A percentile compares a stretch with the other conserved stretches of the same genome.
Evolutionary conservation across 2,329 filamentous ascomycete genomes (phyloP).

Genomic region (Escovopsis weberi): DNA sequence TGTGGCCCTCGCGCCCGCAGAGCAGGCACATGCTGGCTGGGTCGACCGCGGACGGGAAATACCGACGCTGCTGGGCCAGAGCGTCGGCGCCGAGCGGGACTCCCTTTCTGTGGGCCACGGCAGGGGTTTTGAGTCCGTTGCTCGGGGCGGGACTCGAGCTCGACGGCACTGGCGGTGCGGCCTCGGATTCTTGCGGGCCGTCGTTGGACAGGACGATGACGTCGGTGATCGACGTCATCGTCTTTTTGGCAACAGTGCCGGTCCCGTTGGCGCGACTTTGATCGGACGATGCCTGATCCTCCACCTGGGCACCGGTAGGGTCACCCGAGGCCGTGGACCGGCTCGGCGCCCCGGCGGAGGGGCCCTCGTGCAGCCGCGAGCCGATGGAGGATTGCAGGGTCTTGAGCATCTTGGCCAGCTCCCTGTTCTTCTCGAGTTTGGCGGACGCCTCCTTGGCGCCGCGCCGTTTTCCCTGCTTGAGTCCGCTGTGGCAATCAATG

Average conservation of each 20-base stretch:
- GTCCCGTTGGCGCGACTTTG: too few relatives aligned
- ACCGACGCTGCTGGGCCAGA: slow-evolving; percentile 26
- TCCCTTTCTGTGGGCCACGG: slow-evolving; percentile 8
- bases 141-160: background rate
- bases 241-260: too few relatives aligned
- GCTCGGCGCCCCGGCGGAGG: too few relatives aligned
- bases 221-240: too few relatives aligned
- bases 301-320: background rate
- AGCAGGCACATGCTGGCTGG: slow-evolving; percentile 32
- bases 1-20: slow-evolving; percentile 36
- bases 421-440: slow-evolving; percentile 12
- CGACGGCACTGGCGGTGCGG: background rate
- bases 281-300: too few relatives aligned
- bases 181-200: background rate
- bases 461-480: slow-evolving; percentile 19
- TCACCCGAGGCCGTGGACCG: background rate
- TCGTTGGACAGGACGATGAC: background rate
- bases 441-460: slow-evolving; percentile 17
- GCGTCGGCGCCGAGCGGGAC: slow-evolving; percentile 19
- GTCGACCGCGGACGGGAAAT: slow-evolving; percentile 36
- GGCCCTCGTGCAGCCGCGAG: too few relatives aligned
- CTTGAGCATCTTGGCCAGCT: slow-evolving; percentile 10
- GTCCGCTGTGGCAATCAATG: slow-evolving; percentile 15
- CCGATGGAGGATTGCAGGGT: slow-evolving; percentile 4
- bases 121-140: background rate